Conservation (phyloP, 768 basidiomycete species). For the Tylopilus rubrobrunneus region DNA sequence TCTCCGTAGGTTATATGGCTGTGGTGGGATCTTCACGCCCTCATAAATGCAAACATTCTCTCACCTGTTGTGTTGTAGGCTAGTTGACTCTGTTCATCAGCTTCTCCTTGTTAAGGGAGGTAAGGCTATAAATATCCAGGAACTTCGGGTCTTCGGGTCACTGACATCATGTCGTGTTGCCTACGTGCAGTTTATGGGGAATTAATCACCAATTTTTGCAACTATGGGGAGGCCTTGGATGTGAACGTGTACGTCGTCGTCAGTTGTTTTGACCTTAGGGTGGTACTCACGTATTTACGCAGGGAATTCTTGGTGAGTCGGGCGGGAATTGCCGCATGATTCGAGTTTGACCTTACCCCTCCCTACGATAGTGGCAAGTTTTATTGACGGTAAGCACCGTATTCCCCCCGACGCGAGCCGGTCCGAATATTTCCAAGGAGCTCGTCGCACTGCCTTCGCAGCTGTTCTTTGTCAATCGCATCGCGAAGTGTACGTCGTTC, state of each 20-base stretch:
- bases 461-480: slow-evolving; percentile 18
- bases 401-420: not conserved
- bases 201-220: slow-evolving; percentile 13
- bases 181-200: slow-evolving; percentile 7
- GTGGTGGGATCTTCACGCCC: slow-evolving; percentile 4
- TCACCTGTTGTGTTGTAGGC: slow-evolving; percentile 8
- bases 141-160: not conserved
- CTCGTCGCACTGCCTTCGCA: slow-evolving; percentile 18
- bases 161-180: slow-evolving; percentile 4
- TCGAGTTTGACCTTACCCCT: not conserved
- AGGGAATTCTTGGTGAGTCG: slow-evolving; percentile 17
- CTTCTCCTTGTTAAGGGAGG: slow-evolving; percentile 17
- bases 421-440: not conserved
- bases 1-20: slow-evolving; percentile 14
- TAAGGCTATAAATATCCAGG: not conserved
- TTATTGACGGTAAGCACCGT: slow-evolving; percentile 14
- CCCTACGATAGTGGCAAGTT: slow-evolving; percentile 17
- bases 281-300: not conserved
- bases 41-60: not conserved
- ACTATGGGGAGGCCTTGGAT: slow-evolving; percentile 4
- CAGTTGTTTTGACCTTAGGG: not conserved
- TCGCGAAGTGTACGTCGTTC: slow-evolving; percentile 15
- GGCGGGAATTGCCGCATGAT: not conserved
- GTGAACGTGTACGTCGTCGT: slow-evolving; percentile 10
- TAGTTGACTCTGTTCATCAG: slow-evolving; percentile 14